Evolutionary conservation across 2,329 filamentous ascomycete genomes (phyloP), one percentile per base, ranked within the genome.

Genomic region (Colletotrichum noveboracense): DNA sequence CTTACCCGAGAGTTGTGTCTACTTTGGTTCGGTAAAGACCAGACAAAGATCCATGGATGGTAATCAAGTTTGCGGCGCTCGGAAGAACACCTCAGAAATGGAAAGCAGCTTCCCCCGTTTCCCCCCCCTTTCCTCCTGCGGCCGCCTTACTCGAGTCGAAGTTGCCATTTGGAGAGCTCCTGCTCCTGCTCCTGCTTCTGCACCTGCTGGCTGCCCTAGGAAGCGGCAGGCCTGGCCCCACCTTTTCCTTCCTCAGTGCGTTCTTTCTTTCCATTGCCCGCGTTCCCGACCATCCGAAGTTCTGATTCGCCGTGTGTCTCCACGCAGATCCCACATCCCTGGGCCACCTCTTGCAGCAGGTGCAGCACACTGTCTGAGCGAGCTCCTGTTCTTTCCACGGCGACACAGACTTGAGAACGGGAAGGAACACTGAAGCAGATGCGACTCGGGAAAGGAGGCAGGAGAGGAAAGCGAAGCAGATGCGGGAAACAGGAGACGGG

Each of bases 201-300:
- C 55, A 26, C 21, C 55, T 66, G 48, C 34, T 30, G 34, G 28
- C 43, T 74, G 58, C 71, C 55, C 36, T 56, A 21, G 38, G 28
- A 32, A 26, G 32, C 36, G 52, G 28, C 36, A 24, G 48, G 71
- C 30, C 61, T 32, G 55, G 68, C 14, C 30, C 72, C 72, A 71
- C 55, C 52, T 58, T 38, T 60, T 68, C 24, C 66, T 68, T 68
- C 64, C 64, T 66, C 67, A 32, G 56, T 70, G 67, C 67, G 67
- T 38, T 66, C 56, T 55, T 62, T 75, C 38, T 65, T 74, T 75
- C 72, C 62, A 71, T 72, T 6, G 56, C 55, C 36, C 68, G 21
- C 34, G 52, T 66, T 62, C 52, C 61, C 62, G 28, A 38, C 28
- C 66, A 38, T 71, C 60, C 13, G 34, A 71, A 48, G 67, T 48